These are phyloP conservation scores for Lasiosphaeria ovina DNA, from an alignment of 495 filamentous ascomycete species.

Conservation along the genomic window DNA sequence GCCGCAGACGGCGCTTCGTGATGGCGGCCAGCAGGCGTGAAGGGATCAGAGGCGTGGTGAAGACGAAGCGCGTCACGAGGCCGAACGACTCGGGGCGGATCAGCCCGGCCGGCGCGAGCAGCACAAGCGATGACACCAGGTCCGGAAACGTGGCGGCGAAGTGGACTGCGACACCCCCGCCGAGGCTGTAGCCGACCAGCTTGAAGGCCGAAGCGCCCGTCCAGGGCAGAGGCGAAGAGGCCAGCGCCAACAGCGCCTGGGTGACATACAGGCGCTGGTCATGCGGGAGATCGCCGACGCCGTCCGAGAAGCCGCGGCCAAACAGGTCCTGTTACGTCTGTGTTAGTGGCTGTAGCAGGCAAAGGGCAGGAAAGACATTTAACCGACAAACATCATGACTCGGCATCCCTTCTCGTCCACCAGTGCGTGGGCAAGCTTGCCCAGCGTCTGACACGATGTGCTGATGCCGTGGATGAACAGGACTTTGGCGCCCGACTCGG, in stretches of 20 bases:
- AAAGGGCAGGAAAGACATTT: background rate
- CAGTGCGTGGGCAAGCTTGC: conserved; percentile 64
- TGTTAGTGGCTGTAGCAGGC: background rate
- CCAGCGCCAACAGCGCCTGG: conserved; percentile 69
- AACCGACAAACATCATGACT: conserved; percentile 65
- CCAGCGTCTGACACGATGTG: conserved; percentile 74
- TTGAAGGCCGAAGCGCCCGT: conserved; percentile 59
- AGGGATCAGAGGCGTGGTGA: conserved; percentile 51
- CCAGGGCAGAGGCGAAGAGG: conserved; percentile 70
- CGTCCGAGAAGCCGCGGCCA: conserved; percentile 75
- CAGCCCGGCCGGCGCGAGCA: conserved; percentile 75
- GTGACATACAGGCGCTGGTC: conserved; percentile 71
- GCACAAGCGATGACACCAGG: conserved; percentile 62
- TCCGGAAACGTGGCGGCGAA: conserved; percentile 71
- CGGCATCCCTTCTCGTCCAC: conserved; percentile 68
- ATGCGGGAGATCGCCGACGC: conserved; percentile 64
- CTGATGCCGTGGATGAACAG: conserved; percentile 83
- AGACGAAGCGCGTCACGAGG: conserved; percentile 58
- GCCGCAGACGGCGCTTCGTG: conserved; percentile 36
- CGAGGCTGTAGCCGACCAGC: conserved; percentile 80
- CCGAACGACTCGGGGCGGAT: conserved; percentile 64
- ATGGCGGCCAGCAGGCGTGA: conserved; percentile 36
- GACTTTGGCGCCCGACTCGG: conserved; percentile 74
- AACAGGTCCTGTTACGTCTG: conserved; percentile 54
- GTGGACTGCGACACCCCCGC: conserved; percentile 72